A percentile compares a stretch with the other conserved stretches of the same genome.
Evolutionary conservation across 495 filamentous ascomycete species (phyloP).

Genomic region (Penicillium cosmopolitanum): DNA sequence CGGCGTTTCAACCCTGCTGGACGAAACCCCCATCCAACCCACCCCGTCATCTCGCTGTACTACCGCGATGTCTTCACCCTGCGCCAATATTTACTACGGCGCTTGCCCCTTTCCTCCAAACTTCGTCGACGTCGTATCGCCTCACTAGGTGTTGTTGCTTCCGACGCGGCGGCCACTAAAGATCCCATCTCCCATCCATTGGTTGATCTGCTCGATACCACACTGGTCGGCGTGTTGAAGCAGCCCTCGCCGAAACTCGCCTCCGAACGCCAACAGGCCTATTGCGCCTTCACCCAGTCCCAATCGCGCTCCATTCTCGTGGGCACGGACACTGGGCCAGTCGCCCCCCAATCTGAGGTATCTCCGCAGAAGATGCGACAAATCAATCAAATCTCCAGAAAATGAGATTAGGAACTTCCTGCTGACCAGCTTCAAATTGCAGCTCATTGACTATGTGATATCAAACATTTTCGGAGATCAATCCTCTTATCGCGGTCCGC

Average conservation of each 20-base stretch:
- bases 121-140: constrained; percentile 52
- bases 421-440: constrained; percentile 23
- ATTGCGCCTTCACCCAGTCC: constrained; percentile 70
- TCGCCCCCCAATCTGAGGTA: constrained; percentile 64
- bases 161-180: constrained; percentile 35
- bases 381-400: background rate
- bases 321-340: constrained; percentile 43
- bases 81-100: constrained; percentile 68
- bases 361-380: background rate
- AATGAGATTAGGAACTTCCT: background rate
- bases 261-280: constrained; percentile 56
- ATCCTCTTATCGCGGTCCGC: constrained; percentile 54
- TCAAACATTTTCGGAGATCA: constrained; percentile 69
- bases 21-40: constrained; percentile 32
- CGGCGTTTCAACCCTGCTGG: constrained; percentile 23
- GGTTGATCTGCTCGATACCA: constrained; percentile 65
- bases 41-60: constrained; percentile 75
- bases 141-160: constrained; percentile 27
- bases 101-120: constrained; percentile 56
- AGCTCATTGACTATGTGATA: constrained; percentile 88
- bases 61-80: constrained; percentile 71
- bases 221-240: constrained; percentile 61
- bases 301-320: constrained; percentile 38
- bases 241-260: constrained; percentile 34
- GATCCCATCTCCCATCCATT: constrained; percentile 31